Conservation (phyloP, 2,329 filamentous ascomycete species). For the Fusarium annulatum region DNA sequence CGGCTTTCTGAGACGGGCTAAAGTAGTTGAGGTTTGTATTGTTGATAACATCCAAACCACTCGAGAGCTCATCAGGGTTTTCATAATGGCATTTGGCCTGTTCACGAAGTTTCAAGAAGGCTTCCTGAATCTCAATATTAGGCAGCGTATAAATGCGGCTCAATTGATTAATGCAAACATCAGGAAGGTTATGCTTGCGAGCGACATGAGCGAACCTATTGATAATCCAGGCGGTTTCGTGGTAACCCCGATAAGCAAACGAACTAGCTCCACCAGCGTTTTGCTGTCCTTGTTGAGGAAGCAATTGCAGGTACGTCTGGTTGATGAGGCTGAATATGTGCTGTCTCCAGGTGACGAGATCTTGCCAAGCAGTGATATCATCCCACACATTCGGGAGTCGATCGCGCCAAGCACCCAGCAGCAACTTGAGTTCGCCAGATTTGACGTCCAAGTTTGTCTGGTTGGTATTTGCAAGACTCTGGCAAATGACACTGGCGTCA, state of each 20-base stretch:
- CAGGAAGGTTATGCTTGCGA: slow-evolving; percentile 93
- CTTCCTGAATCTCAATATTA: slow-evolving; percentile 99
- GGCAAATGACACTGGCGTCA: slow-evolving; percentile 96
- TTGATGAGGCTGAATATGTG: slow-evolving; percentile 99
- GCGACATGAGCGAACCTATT: slow-evolving; percentile 98
- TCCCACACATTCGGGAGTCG: slow-evolving; percentile 98
- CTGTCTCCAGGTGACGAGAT: slow-evolving; percentile 98
- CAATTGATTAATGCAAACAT: slow-evolving; percentile 96
- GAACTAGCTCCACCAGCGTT: slow-evolving; percentile 86
- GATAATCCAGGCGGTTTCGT: slow-evolving; percentile 99
- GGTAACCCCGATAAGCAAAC: slow-evolving; percentile 95
- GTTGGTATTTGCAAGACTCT: slow-evolving; percentile 87
- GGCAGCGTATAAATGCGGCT: slow-evolving; percentile 98
- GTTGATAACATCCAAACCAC: slow-evolving; percentile 96
- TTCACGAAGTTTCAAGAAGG: slow-evolving; percentile 97
- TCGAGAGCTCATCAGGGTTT: slow-evolving; percentile 90
- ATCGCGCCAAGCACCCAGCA: slow-evolving; percentile 95
- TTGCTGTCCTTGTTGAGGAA: slow-evolving; percentile 79
- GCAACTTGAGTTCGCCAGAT: slow-evolving; percentile 92
- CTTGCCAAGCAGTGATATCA: slow-evolving; percentile 99
- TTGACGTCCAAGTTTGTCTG: slow-evolving; percentile 89
- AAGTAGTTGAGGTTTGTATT: slow-evolving; percentile 99
- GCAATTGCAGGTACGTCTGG: slow-evolving; percentile 85
- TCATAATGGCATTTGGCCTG: slow-evolving; percentile 99
- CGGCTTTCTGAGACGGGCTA: slow-evolving; percentile 92